A percentile compares a stretch with the other conserved stretches of the same genome.
Evolutionary conservation across 169 alveolate species (phyloP).

Genomic region (Plasmodium knowlesi): DNA sequence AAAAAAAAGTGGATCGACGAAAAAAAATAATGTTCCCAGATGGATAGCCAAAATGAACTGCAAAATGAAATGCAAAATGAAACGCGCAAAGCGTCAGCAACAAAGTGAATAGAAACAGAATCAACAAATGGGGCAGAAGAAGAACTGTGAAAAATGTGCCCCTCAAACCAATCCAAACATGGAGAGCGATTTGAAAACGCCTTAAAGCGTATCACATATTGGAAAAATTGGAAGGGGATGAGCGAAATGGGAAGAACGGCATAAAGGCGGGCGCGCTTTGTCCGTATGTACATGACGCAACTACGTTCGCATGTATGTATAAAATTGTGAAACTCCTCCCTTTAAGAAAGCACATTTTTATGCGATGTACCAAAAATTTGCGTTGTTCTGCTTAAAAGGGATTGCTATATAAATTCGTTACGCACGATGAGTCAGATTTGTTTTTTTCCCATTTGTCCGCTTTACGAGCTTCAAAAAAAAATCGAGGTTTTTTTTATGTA

Average conservation of each 20-base stretch:
- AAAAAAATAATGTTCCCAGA: neutral
- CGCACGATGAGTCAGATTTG: neutral
- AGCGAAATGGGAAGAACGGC: neutral
- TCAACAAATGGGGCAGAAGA: neutral
- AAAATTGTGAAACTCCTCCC: neutral
- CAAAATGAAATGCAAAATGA: neutral
- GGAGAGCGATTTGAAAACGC: neutral
- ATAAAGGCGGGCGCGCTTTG: neutral
- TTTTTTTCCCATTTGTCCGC: neutral
- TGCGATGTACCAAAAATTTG: neutral
- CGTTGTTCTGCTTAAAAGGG: neutral
- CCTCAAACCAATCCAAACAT: neutral
- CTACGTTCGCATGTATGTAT: neutral
- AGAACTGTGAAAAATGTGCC: neutral
- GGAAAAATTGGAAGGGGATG: neutral
- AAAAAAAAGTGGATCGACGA: neutral
- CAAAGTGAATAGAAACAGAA: neutral
- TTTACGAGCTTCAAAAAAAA: neutral
- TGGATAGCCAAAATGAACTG: neutral
- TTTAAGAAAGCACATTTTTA: neutral
- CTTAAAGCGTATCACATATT: neutral
- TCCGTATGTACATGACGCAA: neutral
- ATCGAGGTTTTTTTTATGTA: neutral
- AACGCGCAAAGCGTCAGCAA: neutral
- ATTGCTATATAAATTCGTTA: neutral